Evolutionary conservation across 2,329 filamentous ascomycete genomes (phyloP).

Genomic region (Alternaria hordeiaustralica): DNA sequence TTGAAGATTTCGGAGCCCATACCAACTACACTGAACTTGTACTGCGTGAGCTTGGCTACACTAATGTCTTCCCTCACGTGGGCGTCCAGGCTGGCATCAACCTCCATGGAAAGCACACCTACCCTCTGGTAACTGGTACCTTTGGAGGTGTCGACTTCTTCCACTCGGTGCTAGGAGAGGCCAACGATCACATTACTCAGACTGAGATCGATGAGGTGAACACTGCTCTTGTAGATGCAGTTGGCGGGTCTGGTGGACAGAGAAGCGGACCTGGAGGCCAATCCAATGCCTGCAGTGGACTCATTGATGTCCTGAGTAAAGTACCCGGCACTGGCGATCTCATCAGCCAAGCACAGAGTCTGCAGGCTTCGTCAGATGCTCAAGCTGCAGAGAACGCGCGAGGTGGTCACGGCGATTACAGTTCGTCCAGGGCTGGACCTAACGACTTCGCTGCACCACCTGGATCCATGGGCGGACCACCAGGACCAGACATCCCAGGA

Average conservation of each 20-base stretch:
- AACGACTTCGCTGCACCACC: slow-evolving; percentile 51
- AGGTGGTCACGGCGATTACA: slow-evolving; percentile 46
- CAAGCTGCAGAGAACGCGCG: slow-evolving; percentile 56
- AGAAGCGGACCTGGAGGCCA: slow-evolving; percentile 40
- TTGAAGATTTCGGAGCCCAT: slow-evolving; percentile 63
- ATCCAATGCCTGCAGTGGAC: slow-evolving; percentile 40
- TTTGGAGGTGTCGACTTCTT: slow-evolving; percentile 61
- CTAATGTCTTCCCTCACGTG: slow-evolving; percentile 60
- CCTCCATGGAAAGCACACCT: slow-evolving; percentile 56
- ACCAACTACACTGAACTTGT: slow-evolving; percentile 63
- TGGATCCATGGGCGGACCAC: slow-evolving; percentile 53
- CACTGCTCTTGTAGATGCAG: slow-evolving; percentile 51
- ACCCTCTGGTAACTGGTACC: slow-evolving; percentile 61
- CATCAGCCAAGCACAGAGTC: slow-evolving; percentile 53
- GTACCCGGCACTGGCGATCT: slow-evolving; percentile 67
- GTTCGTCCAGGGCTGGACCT: slow-evolving; percentile 46
- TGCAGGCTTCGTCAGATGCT: slow-evolving; percentile 57
- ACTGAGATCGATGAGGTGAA: slow-evolving; percentile 57
- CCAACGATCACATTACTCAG: slow-evolving; percentile 58
- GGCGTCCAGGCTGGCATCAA: slow-evolving; percentile 55
- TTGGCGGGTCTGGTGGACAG: slow-evolving; percentile 26
- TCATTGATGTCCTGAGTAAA: slow-evolving; percentile 76
- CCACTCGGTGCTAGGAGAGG: slow-evolving; percentile 58
- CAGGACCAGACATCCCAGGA: slow-evolving; percentile 67
- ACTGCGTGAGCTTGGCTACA: slow-evolving; percentile 58